Evolutionary conservation across 164 flowering plant genomes (phyloP).

Genomic region (Brasenia schreberi): DNA sequence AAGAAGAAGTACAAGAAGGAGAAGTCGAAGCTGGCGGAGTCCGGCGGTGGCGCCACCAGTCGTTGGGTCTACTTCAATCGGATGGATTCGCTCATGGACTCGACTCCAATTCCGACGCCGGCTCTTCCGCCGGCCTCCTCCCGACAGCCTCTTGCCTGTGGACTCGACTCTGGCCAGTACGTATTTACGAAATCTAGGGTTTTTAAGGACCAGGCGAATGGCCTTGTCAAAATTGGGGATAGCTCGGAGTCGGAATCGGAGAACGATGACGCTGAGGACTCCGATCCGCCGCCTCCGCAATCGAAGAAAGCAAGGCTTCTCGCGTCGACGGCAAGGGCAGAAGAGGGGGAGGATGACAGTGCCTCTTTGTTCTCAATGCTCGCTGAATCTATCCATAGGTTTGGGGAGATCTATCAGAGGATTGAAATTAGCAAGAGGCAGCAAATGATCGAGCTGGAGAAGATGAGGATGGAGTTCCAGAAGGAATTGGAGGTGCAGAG

Average conservation of each 20-base stretch:
- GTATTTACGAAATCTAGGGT: conserved; percentile 71
- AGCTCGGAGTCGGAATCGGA: conserved; percentile 33
- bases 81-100: conserved; percentile 49
- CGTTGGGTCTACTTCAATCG: conserved; percentile 75
- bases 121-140: conserved; percentile 5
- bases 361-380: conserved; percentile 39
- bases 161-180: conserved; percentile 87
- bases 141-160: conserved; percentile 49
- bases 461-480: conserved; percentile 78
- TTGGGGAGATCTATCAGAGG: conserved; percentile 85
- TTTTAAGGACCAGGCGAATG: conserved; percentile 61
- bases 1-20: conserved; percentile 86
- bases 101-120: conserved; percentile 8
- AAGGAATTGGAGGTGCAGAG: conserved; percentile 76
- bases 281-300: conserved; percentile 34
- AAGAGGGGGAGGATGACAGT: conserved; percentile 6
- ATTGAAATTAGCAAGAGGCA: conserved; percentile 72
- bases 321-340: background rate
- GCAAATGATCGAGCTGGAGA: conserved; percentile 85
- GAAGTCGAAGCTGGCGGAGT: conserved; percentile 30
- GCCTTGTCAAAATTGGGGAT: conserved; percentile 84
- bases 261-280: conserved; percentile 30
- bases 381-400: conserved; percentile 64
- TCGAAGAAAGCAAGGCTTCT: conserved; percentile 27
- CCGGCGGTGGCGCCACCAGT: conserved; percentile 19